Percentiles rank a stretch among this genome's conserved stretches.
phyloP scores from a whole-genome alignment of 108 stramenopile species.

The Aurantiochytrium sp. region DNA sequence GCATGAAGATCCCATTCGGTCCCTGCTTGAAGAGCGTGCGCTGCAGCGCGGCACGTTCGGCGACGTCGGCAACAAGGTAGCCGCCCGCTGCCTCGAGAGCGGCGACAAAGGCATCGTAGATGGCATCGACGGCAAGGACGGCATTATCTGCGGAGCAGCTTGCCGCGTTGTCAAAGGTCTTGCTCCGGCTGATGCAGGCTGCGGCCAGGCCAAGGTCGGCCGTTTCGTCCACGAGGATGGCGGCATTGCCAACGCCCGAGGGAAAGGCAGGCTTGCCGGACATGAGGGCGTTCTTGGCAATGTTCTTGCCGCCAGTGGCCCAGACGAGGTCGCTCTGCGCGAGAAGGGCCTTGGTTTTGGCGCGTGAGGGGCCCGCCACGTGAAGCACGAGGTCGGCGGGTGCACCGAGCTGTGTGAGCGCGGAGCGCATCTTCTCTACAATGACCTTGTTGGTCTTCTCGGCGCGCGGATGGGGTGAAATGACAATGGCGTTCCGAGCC shows the following conservation, averaged over 20 bases:
- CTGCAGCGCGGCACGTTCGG: background rate
- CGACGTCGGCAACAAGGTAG: background rate
- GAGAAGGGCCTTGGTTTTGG: background rate
- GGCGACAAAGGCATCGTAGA: background rate
- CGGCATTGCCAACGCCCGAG: conserved; percentile 10
- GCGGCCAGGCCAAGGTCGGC: background rate
- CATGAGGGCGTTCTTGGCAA: background rate
- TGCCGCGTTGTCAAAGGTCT: background rate
- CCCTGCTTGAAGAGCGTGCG: background rate
- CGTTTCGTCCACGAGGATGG: background rate
- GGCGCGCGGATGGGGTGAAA: conserved; percentile 1
- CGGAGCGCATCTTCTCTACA: background rate
- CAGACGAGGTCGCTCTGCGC: background rate
- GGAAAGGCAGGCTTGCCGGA: background rate
- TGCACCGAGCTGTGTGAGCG: background rate
- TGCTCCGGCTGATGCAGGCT: background rate
- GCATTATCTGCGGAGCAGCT: conserved; percentile 10
- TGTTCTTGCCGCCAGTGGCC: conserved; percentile 14
- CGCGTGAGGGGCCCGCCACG: background rate
- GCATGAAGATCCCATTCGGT: background rate
- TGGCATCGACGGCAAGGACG: background rate
- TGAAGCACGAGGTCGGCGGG: background rate
- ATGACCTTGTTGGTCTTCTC: background rate
- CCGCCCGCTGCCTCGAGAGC: background rate
- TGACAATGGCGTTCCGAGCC: conserved; percentile 3